A percentile compares a stretch with the other conserved stretches of the same genome.
Conservation (phyloP, 306 rosid genomes). For the Sicyos edulis region DNA sequence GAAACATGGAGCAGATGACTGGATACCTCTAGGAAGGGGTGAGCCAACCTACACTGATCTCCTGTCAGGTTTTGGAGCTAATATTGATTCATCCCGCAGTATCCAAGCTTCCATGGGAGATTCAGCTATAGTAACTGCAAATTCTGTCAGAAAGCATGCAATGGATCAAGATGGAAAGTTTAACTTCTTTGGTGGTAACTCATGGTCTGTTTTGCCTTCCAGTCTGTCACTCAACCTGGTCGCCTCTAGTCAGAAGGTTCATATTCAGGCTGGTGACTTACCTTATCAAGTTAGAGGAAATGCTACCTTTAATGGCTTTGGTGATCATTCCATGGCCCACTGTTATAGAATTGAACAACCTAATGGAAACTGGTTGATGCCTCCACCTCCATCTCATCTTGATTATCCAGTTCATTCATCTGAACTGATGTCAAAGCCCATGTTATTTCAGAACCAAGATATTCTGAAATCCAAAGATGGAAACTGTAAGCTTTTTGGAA, state of each 20-base stretch:
- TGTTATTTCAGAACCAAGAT: conserved; percentile 31
- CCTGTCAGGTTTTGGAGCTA: conserved; percentile 65
- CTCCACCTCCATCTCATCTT: conserved; percentile 48
- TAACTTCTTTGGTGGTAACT: conserved; percentile 32
- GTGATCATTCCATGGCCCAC: conserved; percentile 44
- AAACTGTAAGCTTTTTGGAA: conserved; percentile 76
- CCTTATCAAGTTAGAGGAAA: conserved; percentile 43
- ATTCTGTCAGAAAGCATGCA: conserved; percentile 39
- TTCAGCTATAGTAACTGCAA: conserved; percentile 34
- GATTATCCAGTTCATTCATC: conserved; percentile 42
- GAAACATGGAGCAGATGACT: conserved; percentile 51
- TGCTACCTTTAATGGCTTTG: conserved; percentile 40
- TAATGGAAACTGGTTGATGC: conserved; percentile 63
- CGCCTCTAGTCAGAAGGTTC: conserved; percentile 49
- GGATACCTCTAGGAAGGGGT: conserved; percentile 59
- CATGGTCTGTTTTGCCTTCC: conserved; percentile 53
- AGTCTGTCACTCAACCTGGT: conserved; percentile 47
- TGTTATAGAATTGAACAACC: conserved; percentile 52
- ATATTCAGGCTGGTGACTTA: conserved; percentile 41
- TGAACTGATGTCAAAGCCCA: conserved; percentile 37
- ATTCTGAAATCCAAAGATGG: conserved; percentile 50
- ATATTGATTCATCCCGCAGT: conserved; percentile 36
- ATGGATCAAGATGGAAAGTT: conserved; percentile 59
- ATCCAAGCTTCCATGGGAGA: conserved; percentile 31
- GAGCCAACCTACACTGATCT: conserved; percentile 72